Evolutionary conservation across 176 grass and related monocot species (phyloP).

Genomic region (Carex pumila): DNA sequence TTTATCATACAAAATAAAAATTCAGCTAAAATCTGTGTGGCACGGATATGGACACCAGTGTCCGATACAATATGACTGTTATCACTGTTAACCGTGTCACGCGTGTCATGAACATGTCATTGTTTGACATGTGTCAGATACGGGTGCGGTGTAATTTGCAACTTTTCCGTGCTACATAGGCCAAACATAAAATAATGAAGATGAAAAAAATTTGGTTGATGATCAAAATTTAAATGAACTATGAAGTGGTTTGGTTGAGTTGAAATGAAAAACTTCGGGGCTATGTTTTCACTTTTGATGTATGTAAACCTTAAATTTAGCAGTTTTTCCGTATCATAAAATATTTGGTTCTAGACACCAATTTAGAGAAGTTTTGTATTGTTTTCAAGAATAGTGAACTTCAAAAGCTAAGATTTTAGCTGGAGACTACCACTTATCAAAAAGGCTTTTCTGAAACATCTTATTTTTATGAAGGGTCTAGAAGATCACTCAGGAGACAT

Average conservation of each 20-base stretch:
- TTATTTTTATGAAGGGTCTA: constrained; percentile 57
- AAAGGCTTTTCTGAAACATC: not conserved
- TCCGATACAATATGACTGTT: too few relatives aligned
- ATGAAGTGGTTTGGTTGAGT: not conserved
- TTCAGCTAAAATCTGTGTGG: not conserved
- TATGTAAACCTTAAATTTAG: not conserved
- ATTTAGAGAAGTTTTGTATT: not conserved
- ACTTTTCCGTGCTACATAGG: too few relatives aligned
- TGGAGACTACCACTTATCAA: not conserved
- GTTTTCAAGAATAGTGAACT: not conserved
- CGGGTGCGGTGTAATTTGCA: too few relatives aligned
- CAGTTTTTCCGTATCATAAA: not conserved
- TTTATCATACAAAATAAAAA: not conserved
- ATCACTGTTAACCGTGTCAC: too few relatives aligned
- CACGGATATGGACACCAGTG: too few relatives aligned
- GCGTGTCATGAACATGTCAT: too few relatives aligned
- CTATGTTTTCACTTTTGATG: not conserved
- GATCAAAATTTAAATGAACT: not conserved
- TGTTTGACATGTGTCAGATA: too few relatives aligned
- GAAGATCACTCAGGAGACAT: constrained; percentile 97
- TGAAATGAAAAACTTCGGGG: not conserved
- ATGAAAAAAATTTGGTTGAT: not conserved
- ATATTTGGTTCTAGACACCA: not conserved
- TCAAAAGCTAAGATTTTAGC: not conserved
- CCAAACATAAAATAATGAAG: not conserved